Conservation (phyloP, 1,284 basidiomycete genomes). For the Trichosporon asahii region DNA sequence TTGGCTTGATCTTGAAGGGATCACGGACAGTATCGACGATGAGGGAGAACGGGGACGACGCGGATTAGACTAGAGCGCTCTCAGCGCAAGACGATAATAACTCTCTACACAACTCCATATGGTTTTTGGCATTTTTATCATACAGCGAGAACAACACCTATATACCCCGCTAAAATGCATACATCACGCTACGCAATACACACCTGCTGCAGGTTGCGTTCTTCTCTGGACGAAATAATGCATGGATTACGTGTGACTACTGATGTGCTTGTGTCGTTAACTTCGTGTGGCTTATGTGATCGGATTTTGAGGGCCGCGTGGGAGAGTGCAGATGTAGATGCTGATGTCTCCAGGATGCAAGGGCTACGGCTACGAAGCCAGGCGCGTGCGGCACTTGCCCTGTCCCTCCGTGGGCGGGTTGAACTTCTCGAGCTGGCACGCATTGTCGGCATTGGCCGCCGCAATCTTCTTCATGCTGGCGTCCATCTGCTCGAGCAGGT, state of each 20-base stretch:
- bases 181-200: neutral
- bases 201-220: too few relatives aligned
- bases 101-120: neutral
- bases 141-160: neutral
- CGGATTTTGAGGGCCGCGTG: neutral
- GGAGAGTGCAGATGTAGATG: neutral
- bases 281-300: neutral
- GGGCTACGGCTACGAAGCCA: neutral
- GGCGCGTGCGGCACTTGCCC: neutral
- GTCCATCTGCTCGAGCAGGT: constrained; percentile 71
- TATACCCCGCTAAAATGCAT: constrained; percentile 8
- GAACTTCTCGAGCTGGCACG: constrained; percentile 63
- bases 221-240: neutral
- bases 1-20: neutral
- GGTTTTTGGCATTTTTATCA: constrained; percentile 4
- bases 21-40: neutral
- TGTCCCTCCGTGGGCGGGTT: neutral
- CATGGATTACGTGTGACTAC: neutral
- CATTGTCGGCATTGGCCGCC: constrained; percentile 65
- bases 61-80: neutral
- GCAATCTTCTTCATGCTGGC: constrained; percentile 66
- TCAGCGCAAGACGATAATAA: neutral
- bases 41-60: neutral
- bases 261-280: neutral
- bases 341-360: neutral